A percentile compares a stretch with the other conserved stretches of the same genome.
Conservation (phyloP, 257 asterid genomes). For the Nicotiana paniculata region DNA sequence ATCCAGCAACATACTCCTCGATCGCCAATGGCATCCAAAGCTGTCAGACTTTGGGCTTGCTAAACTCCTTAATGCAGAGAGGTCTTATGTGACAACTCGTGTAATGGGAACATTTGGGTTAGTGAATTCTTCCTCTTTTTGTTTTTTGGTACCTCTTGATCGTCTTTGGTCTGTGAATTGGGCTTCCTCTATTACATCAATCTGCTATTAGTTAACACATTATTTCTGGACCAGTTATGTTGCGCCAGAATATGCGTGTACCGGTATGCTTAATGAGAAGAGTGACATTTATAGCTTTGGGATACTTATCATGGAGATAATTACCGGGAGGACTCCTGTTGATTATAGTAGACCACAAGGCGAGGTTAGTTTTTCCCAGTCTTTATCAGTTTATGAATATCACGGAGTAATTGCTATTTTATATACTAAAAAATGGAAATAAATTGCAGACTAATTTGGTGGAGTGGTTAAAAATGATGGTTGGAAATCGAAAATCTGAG, state of each 20-base stretch:
- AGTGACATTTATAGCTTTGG: conserved; percentile 93
- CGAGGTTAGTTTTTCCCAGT: conserved; percentile 49
- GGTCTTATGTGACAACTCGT: conserved; percentile 74
- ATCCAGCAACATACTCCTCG: conserved; percentile 81
- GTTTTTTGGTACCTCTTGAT: background rate
- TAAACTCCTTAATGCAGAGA: conserved; percentile 84
- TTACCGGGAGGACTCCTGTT: conserved; percentile 84
- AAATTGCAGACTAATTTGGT: conserved; percentile 68
- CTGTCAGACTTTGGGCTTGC: conserved; percentile 96
- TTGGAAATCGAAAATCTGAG: conserved; percentile 81
- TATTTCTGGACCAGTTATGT: conserved; percentile 54
- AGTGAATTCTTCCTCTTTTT: conserved; percentile 19
- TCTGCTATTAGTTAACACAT: background rate
- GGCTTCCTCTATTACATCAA: background rate
- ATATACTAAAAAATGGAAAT: conserved; percentile 8
- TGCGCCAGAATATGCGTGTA: conserved; percentile 96
- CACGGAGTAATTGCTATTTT: background rate
- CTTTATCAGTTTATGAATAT: background rate
- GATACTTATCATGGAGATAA: conserved; percentile 85
- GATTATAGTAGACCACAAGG: conserved; percentile 70
- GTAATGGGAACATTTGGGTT: conserved; percentile 99
- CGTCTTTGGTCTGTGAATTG: background rate
- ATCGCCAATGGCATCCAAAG: conserved; percentile 80
- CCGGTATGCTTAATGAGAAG: conserved; percentile 92
- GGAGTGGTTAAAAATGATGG: conserved; percentile 90